Percentiles rank a stretch among this genome's conserved stretches.
Conservation (phyloP, 75 land plant species). For the Cupressus sempervirens region DNA sequence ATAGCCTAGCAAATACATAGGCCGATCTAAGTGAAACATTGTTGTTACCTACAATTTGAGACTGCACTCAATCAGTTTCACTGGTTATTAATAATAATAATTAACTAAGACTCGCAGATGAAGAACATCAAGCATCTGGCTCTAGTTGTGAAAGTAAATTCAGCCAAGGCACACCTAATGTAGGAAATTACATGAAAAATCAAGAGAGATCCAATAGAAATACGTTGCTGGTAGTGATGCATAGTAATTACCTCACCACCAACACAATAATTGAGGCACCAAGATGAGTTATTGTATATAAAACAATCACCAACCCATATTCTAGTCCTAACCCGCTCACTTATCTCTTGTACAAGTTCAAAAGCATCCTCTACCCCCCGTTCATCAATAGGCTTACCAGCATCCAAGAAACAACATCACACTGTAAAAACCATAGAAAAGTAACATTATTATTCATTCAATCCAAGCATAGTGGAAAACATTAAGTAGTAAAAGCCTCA, state of each 20-base stretch:
- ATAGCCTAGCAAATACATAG: constrained; percentile 96
- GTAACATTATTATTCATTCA: not conserved
- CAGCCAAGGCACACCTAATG: not conserved
- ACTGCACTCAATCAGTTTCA: not conserved
- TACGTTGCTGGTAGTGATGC: not conserved
- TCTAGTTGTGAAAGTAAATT: not conserved
- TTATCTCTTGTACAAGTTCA: constrained; percentile 89
- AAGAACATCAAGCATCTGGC: not conserved
- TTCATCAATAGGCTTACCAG: constrained; percentile 85
- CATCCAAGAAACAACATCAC: constrained; percentile 80
- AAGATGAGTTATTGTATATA: constrained; percentile 94
- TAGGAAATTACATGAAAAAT: not conserved
- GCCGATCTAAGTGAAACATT: constrained; percentile 98
- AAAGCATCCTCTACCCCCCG: constrained; percentile 97
- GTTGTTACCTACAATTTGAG: constrained; percentile 70
- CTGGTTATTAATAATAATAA: not conserved
- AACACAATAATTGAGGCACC: constrained; percentile 97
- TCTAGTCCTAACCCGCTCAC: constrained; percentile 92
- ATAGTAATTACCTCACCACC: constrained; percentile 89
- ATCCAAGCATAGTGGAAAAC: not conserved
- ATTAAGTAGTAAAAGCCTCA: not conserved
- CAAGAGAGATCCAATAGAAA: not conserved
- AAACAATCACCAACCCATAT: constrained; percentile 99
- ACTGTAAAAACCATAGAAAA: constrained; percentile 39
- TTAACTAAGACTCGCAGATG: not conserved